phyloP scores from a whole-genome alignment of 2,329 filamentous ascomycete species.

The Cryphonectria carpinicola region DNA sequence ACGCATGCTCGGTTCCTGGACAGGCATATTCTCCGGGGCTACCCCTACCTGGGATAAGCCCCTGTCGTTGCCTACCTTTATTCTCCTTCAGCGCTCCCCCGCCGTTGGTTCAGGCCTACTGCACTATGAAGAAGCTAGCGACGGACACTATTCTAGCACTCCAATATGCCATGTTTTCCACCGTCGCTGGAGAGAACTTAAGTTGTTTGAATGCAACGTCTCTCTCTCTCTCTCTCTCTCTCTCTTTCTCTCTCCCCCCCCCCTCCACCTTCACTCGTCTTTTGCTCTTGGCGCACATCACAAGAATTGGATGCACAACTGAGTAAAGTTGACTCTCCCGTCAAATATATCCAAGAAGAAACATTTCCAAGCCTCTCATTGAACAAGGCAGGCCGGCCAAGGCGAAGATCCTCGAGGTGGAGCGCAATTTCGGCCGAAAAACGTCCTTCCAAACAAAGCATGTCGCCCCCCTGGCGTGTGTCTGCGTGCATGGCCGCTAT shows the following conservation, averaged over 20 bases:
- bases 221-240: not conserved
- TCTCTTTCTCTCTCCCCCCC: no score
- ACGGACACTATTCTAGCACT: not conserved
- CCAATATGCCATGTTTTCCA: not conserved
- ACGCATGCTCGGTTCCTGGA: not conserved
- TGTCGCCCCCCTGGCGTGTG: not conserved
- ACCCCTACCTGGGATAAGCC: not conserved
- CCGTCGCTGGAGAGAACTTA: not conserved
- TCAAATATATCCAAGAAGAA: not conserved
- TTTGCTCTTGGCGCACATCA: not conserved
- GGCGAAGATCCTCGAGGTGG: not conserved
- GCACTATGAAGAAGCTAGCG: not conserved
- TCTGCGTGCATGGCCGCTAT: slow-evolving; percentile 16
- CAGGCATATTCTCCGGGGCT: not conserved
- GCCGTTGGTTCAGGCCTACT: not conserved
- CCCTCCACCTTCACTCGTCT: not conserved
- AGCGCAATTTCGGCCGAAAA: slow-evolving; percentile 10
- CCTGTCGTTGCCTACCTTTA: not conserved
- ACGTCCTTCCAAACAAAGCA: slow-evolving; percentile 16
- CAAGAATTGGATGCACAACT: no score
- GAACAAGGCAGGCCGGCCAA: slow-evolving; percentile 8
- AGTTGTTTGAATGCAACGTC: not conserved
- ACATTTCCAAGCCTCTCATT: not conserved
- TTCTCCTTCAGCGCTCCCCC: not conserved
- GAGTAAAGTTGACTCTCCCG: not conserved